Percentiles rank a stretch among this genome's conserved stretches.
These are phyloP conservation scores for Margaritispora aquatica DNA, from an alignment of 495 filamentous ascomycete genomes.

Conservation along the genomic window DNA sequence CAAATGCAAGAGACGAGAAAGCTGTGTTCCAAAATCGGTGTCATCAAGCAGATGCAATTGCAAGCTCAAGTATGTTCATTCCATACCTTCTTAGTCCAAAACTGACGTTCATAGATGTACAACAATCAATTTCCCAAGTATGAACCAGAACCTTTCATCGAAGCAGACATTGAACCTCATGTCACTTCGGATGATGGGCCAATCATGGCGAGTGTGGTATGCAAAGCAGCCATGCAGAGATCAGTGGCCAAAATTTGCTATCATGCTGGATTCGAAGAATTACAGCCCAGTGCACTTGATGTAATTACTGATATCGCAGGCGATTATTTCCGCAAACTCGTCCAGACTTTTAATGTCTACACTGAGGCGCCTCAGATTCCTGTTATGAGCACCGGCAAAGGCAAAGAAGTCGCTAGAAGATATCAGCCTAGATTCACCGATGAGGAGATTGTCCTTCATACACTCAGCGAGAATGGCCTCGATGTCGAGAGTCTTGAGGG, in stretches of 20 bases:
- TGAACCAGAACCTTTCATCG: conserved; percentile 82
- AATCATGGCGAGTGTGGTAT: conserved; percentile 72
- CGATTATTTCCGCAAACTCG: conserved; percentile 83
- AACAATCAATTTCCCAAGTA: conserved; percentile 98
- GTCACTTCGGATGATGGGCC: conserved; percentile 84
- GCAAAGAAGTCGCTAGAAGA: conserved; percentile 31
- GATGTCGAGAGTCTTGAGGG: conserved; percentile 75
- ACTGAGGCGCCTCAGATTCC: conserved; percentile 71
- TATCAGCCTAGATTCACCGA: conserved; percentile 65
- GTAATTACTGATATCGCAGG: conserved; percentile 83
- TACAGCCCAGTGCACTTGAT: conserved; percentile 90
- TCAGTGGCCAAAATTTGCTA: conserved; percentile 93
- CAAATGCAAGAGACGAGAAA: conserved; percentile 98
- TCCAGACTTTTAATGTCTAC: conserved; percentile 71
- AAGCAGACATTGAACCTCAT: conserved; percentile 76
- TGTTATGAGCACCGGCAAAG: conserved; percentile 29
- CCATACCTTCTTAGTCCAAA: conserved; percentile 10
- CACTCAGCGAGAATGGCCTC: conserved; percentile 71
- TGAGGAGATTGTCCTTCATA: conserved; percentile 84
- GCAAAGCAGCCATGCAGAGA: conserved; percentile 77
- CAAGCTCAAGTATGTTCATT: conserved; percentile 73
- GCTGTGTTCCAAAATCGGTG: conserved; percentile 88
- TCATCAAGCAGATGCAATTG: conserved; percentile 99
- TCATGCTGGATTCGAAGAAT: conserved; percentile 95
- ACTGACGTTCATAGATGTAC: conserved; percentile 66